Conservation (phyloP, 2,329 filamentous ascomycete species). For the Phyllosticta ampelicida region DNA sequence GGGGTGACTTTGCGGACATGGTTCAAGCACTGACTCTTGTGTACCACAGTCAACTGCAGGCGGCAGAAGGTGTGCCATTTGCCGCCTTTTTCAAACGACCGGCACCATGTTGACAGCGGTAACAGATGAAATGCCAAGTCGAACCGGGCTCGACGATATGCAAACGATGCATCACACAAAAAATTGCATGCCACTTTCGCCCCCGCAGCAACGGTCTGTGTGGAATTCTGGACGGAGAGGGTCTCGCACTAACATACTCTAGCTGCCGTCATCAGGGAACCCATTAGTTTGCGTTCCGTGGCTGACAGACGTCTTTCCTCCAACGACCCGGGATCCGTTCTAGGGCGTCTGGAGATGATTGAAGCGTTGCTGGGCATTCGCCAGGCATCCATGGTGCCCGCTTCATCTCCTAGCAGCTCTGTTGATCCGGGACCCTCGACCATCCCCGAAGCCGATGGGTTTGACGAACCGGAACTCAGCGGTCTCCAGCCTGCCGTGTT, state of each 20-base stretch:
- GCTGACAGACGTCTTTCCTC: background rate
- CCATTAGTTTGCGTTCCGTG: conserved; percentile 2
- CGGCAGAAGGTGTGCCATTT: conserved; percentile 12
- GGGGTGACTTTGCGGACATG: background rate
- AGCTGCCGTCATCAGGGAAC: conserved; percentile 7
- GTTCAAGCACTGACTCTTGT: background rate
- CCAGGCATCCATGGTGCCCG: conserved; percentile 6
- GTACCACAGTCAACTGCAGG: conserved; percentile 12
- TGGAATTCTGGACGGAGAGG: background rate
- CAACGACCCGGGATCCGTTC: conserved; percentile 6
- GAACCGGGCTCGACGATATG: conserved; percentile 11
- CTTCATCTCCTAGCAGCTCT: conserved; percentile 3
- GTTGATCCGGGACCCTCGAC: conserved; percentile 12
- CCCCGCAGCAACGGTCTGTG: conserved; percentile 30
- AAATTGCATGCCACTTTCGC: conserved; percentile 30
- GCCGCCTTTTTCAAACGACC: background rate
- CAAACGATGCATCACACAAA: conserved; percentile 11
- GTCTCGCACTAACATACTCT: background rate
- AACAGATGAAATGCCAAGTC: conserved; percentile 14
- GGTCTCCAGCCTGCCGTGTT: conserved; percentile 23
- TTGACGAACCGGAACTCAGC: conserved; percentile 15
- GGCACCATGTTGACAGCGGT: background rate
- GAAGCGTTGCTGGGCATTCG: conserved; percentile 14
- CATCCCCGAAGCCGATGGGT: conserved; percentile 11
- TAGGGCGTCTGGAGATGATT: conserved; percentile 11